Evolutionary conservation across 2,329 filamentous ascomycete genomes (phyloP), one percentile per base, ranked within the genome.

Genomic region (Ampelomyces quisqualis): DNA sequence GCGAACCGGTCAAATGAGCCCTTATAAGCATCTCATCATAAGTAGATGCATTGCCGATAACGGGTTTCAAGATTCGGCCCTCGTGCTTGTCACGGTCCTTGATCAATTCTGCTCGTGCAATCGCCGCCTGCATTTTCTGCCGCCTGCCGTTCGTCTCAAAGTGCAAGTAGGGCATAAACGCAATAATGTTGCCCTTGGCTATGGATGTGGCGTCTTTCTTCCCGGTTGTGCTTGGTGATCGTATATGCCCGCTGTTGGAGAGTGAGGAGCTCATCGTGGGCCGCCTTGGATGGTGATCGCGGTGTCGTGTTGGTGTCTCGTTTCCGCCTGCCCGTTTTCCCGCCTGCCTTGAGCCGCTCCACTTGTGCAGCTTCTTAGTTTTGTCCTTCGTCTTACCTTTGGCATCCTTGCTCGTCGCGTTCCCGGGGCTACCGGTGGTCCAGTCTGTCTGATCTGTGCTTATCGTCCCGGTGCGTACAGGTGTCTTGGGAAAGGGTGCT

Each of bases 81-180:
- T 61, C 55, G 5, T 45, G 38, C 17, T 40, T 58, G 10, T 53
- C 49, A 1, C 42, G 42, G 11, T 57, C 49, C 34, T 57, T 62
- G 9, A 60, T 31, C 10, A 34, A 35, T 21, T 65, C 55, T 41
- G 58, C 69, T 53, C 35, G 65, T 19, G 69, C 61, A 24, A 79
- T 81, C 2, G 77, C 74, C 13, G 74, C 67, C 38, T 77, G 77
- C 80, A 85, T 82, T 50, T 75, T 73, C 36, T 70, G 68, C 7
- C 79, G 70, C 11, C 73, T 68, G 33, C 74, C 68, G 32, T 81
- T 73, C 0, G 79, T 81, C 54, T 85, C 81, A 35, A 82, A 84
- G 55, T 84, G 81, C 3, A 85, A 65, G 52, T 82, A 85, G 0
- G 81, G 81, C 79, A 84, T 82, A 66, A 81, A 77, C 45, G 74